Percentiles rank a stretch among this genome's conserved stretches.
phyloP scores from a whole-genome alignment of 441 rosid species.

The Viola pubescens region DNA sequence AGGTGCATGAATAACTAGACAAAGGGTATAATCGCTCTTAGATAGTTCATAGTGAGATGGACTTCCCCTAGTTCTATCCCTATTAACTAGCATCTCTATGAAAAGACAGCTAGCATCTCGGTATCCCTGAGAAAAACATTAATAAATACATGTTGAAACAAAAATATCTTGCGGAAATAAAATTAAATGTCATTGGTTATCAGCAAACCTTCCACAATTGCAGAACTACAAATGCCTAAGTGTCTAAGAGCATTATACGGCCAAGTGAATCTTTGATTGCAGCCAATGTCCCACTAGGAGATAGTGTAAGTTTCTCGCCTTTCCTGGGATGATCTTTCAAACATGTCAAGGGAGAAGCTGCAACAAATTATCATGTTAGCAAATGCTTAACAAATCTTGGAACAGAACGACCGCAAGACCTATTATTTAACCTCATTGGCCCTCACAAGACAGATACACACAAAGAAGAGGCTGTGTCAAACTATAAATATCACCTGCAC shows the following conservation, averaged over 20 bases:
- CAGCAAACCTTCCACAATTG: conserved; percentile 84
- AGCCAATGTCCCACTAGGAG: conserved; percentile 96
- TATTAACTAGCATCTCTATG: conserved; percentile 80
- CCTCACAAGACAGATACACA: too few relatives aligned
- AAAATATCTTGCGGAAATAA: background rate
- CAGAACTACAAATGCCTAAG: conserved; percentile 90
- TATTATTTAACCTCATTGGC: too few relatives aligned
- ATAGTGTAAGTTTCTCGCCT: conserved; percentile 85
- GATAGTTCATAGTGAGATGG: conserved; percentile 41
- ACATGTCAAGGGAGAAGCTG: conserved; percentile 94
- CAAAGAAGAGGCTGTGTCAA: too few relatives aligned
- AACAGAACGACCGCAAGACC: too few relatives aligned
- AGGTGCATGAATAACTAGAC: conserved; percentile 95
- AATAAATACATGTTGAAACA: conserved; percentile 4
- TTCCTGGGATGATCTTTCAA: conserved; percentile 91
- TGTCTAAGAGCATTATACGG: conserved; percentile 86
- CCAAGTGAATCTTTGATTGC: conserved; percentile 97
- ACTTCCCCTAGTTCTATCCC: conserved; percentile 40
- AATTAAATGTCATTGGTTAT: background rate
- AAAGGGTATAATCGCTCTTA: conserved; percentile 85
- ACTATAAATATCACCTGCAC: too few relatives aligned
- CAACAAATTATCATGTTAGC: conserved; percentile 18
- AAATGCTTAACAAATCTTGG: background rate
- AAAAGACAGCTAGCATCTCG: conserved; percentile 95
- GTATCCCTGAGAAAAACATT: conserved; percentile 52